These are phyloP conservation scores for Penicillium pulvis DNA, from an alignment of 495 filamentous ascomycete genomes.

Conservation along the genomic window DNA sequence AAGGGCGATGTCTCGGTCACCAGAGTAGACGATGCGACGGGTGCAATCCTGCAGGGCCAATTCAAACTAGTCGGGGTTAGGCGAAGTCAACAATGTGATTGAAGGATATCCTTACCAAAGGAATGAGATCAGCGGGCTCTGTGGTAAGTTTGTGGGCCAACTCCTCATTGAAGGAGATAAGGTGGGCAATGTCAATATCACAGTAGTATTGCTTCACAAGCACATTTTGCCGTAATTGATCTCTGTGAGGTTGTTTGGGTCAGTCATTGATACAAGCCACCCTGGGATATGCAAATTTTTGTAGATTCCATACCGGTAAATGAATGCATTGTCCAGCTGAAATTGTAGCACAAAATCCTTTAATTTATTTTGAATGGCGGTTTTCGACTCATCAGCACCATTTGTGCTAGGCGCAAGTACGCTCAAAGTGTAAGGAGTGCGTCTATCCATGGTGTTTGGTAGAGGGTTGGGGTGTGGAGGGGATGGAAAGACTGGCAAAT, in stretches of 20 bases:
- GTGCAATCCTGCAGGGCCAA: slow-evolving; percentile 86
- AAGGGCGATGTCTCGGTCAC: slow-evolving; percentile 63
- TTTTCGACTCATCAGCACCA: slow-evolving; percentile 61
- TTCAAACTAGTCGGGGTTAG: slow-evolving; percentile 71
- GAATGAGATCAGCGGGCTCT: slow-evolving; percentile 91
- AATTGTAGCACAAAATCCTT: slow-evolving; percentile 90
- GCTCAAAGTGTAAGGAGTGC: slow-evolving; percentile 80
- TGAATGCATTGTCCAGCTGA: slow-evolving; percentile 91
- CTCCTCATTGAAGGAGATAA: slow-evolving; percentile 97
- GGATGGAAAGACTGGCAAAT: slow-evolving; percentile 15
- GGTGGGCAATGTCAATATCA: slow-evolving; percentile 94
- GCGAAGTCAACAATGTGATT: background rate
- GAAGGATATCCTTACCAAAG: slow-evolving; percentile 61
- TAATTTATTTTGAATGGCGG: slow-evolving; percentile 56
- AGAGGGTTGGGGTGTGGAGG: slow-evolving; percentile 22
- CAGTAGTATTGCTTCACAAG: slow-evolving; percentile 94
- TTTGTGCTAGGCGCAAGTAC: slow-evolving; percentile 70
- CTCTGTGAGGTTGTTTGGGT: slow-evolving; percentile 55
- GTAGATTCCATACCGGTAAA: slow-evolving; percentile 71
- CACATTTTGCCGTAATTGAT: slow-evolving; percentile 94
- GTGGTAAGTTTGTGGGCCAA: slow-evolving; percentile 87
- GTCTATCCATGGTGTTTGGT: slow-evolving; percentile 72
- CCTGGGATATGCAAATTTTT: slow-evolving; percentile 8
- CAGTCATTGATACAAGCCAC: slow-evolving; percentile 6
- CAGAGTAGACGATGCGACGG: slow-evolving; percentile 82